Evolutionary conservation across 176 grass and related monocot species (phyloP), one percentile per base, ranked within the genome.

Genomic region (Oryza officinalis): DNA sequence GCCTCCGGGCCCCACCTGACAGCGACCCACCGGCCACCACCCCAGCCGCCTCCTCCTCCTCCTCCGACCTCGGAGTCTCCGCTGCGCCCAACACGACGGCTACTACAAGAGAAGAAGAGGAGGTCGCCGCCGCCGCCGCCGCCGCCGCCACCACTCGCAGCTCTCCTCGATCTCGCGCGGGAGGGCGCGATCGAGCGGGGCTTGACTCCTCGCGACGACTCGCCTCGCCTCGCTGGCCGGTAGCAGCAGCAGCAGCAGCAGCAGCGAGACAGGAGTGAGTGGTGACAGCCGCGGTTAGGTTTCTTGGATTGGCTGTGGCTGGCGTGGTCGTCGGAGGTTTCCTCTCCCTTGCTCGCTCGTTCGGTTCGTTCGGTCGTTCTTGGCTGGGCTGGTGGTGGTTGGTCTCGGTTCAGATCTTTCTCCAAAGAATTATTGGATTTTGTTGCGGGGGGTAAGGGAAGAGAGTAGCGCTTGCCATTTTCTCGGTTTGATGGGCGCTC

Each of bases 361-460:
- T 35, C 33, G 33, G 5, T 35, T 35, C 33, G 33, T 5, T 35
- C 33, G 33, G 5, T 35, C 33, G 33, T 35, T 35, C 33, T 35
- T 35, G 33, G 33, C 33, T 35, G 33, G 33, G 33, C 5, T 35
- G 28, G 28, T 35, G 33, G 33, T 35, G 28, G 28, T 35, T 35
- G 33, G 33, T 35, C 33, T 35, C 33, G 33, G 33, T 35, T 35
- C 33, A 35, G 78, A 87, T 81, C 78, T 52, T 35, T 81, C 15
- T 15, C 13, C 30, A 33, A 70, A 76, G 78, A 69, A 30, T 30
- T 30, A 30, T 68, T 25, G 33, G 6, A 27, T 31, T 33, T 75
- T 22, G 18, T 66, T 7, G 2, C 0, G 8, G 37, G 37, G 37
- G 37, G 37, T 0, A 6, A 5, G 32, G 33, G 0, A 35, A 30